Base-by-base conservation (phyloP, 768 basidiomycete species). In the Mycena galericulata region DNA sequence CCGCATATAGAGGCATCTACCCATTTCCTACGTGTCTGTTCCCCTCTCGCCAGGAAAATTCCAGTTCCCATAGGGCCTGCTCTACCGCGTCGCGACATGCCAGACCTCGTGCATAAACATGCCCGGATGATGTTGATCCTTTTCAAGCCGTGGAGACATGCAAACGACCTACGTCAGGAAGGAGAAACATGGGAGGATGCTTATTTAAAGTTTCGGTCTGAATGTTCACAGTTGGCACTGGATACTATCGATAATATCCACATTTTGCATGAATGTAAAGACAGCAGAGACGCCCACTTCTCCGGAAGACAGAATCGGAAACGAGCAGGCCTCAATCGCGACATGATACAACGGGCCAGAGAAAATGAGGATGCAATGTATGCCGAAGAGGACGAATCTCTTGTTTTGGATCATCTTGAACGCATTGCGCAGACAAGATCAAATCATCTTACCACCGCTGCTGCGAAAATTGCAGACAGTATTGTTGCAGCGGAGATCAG, bases 111-210 rank as follows among this genome's bases (percentile, higher is more conserved):
- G 10, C 69, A 62, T 0, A 65, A 62, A 11, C 83, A 82, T 61
- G 36, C 49, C 24, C 50, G 54, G 11, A 11, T 56, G 4, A 56
- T 56, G 54, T n/a, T 56, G 36, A 56, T 56, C 20, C 71, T 84
- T 0, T 85, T 85, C 69, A 82, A 83, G 67, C 85, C 84, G 0
- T 85, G 84, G 84, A 43, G 74, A 1, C 32, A 54, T 43, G 32
- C 68, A 1, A 12, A 7, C 5, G 78, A 85, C 54, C 70, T 84
- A 9, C 46, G 70, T 14, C 4, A 15, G 11, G 0, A 3, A 4
- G 49, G 30, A 8, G 55, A 75, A 40, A 49, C 73, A 0, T 83
- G 81, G 82, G 17, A 26, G 30, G 73, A 76, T 17, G 79, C 78
- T 12, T 51, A 6, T 82, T 29, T 20, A 34, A 29, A 30, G 10